These are phyloP conservation scores for Syzygium aromaticum DNA, from an alignment of 345 rosid genomes.

Conservation along the genomic window DNA sequence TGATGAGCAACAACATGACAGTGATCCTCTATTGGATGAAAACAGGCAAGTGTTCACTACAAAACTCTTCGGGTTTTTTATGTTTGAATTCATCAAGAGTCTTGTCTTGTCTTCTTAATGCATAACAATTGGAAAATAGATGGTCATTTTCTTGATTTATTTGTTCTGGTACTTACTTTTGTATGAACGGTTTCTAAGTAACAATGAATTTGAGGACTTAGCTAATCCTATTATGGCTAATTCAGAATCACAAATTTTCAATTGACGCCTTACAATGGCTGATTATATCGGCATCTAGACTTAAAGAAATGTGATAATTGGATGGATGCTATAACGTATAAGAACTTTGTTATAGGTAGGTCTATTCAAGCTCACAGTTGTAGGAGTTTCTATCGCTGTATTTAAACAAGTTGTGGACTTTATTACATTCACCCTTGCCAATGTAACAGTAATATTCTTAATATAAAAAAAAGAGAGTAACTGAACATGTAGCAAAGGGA, in stretches of 20 bases:
- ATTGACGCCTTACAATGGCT: background rate
- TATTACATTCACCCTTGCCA: conserved; percentile 70
- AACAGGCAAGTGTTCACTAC: no score
- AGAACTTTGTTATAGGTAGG: conserved; percentile 16
- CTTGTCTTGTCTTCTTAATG: background rate
- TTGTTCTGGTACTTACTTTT: background rate
- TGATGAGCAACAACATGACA: no score
- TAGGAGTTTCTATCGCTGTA: conserved; percentile 81
- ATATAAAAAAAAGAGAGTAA: no score
- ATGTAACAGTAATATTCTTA: conserved; percentile 28
- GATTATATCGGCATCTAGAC: background rate
- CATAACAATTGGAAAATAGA: background rate
- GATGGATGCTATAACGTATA: background rate
- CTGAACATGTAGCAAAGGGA: no score
- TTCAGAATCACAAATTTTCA: background rate
- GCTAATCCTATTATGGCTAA: background rate
- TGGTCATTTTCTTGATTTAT: background rate
- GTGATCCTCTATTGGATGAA: no score
- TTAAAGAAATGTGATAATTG: background rate
- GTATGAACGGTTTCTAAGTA: background rate
- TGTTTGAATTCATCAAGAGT: background rate
- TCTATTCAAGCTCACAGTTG: conserved; percentile 77
- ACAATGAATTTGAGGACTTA: background rate
- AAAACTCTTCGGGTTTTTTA: background rate
- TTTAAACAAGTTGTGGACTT: conserved; percentile 84